phyloP scores from a whole-genome alignment of 78 protist species.

The Dictyostelium citrinum region DNA sequence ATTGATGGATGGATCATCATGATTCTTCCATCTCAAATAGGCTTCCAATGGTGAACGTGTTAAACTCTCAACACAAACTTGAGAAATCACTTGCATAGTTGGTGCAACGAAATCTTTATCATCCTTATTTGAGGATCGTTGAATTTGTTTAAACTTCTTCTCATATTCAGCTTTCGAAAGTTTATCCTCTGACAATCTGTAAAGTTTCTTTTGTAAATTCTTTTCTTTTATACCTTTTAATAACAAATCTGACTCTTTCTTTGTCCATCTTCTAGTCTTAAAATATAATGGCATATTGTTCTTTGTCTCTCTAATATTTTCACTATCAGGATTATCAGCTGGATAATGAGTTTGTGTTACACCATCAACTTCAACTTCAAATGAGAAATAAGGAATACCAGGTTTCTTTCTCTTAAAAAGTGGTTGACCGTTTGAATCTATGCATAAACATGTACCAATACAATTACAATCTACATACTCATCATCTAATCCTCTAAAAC shows the following conservation, averaged over 20 bases:
- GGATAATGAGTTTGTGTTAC: conserved; percentile 18
- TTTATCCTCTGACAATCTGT: conserved; percentile 1
- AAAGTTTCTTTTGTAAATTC: conserved; percentile 22
- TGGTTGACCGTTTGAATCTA: not conserved
- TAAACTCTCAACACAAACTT: conserved; percentile 24
- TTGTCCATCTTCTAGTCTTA: conserved; percentile 58
- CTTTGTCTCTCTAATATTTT: not conserved
- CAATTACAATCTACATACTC: not conserved
- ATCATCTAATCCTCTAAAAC: not conserved
- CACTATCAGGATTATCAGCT: conserved; percentile 45
- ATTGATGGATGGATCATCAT: conserved; percentile 60
- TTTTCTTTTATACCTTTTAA: conserved; percentile 46
- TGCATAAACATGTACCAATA: not conserved
- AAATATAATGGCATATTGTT: conserved; percentile 48
- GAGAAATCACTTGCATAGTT: not conserved
- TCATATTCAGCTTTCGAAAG: conserved; percentile 1
- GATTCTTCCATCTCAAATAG: conserved; percentile 57
- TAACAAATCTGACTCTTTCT: not conserved
- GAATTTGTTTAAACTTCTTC: not conserved
- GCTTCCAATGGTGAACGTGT: conserved; percentile 51
- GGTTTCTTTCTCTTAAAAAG: not conserved
- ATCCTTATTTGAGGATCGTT: not conserved
- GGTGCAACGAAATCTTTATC: not conserved
- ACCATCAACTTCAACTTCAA: not conserved
- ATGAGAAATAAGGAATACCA: conserved; percentile 23